Base-by-base conservation (phyloP, 2,329 filamentous ascomycete species). In the Aspergillus luchuensis region DNA sequence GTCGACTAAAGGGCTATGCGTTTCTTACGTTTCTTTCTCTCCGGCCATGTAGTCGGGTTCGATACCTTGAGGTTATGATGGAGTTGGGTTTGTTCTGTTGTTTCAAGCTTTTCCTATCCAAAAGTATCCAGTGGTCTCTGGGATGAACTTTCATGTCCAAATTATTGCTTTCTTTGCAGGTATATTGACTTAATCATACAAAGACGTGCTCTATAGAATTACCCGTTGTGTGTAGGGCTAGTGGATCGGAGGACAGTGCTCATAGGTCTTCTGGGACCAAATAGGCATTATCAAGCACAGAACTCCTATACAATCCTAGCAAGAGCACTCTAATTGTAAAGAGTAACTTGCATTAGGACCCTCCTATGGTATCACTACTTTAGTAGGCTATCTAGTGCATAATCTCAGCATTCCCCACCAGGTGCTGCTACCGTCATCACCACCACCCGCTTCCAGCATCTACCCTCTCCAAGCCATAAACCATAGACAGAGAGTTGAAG, bases 1-100 rank as follows among this genome's bases (percentile, higher is more conserved):
- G 61, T 81, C 70, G 79, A 81, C 66, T 80, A 74, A 76, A 70
- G 58, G 55, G 58, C 33, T 55, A 23, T 64, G 63, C 56, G 61
- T 62, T 58, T 60, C 55, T 58, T 61, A 56, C 53, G 41, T 45
- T 56, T 56, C 53, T 56, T 56, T 47, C 41, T 47, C 38, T 23
- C 53, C 53, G 53, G 25, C 53, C 47, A 41, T 45, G 25, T 33
- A 41, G 53, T 56, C 56, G 57, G 54, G 61, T 48, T 60, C 59
- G 64, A 60, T 62, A 56, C 51, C 57, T 63, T 57, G 62, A 61
- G 62, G 62, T 61, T 67, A 53, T 63, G 64, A 64, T 62, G 68
- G 68, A 67, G 68, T 69, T 69, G 38, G 56, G 61, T 56, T 63
- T 57, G 45, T 63, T 54, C 56, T 58, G 25, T 36, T 63, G 47